These are phyloP conservation scores for Ceratocystis eucalypticola DNA, from an alignment of 2,329 filamentous ascomycete genomes.

Conservation along the genomic window DNA sequence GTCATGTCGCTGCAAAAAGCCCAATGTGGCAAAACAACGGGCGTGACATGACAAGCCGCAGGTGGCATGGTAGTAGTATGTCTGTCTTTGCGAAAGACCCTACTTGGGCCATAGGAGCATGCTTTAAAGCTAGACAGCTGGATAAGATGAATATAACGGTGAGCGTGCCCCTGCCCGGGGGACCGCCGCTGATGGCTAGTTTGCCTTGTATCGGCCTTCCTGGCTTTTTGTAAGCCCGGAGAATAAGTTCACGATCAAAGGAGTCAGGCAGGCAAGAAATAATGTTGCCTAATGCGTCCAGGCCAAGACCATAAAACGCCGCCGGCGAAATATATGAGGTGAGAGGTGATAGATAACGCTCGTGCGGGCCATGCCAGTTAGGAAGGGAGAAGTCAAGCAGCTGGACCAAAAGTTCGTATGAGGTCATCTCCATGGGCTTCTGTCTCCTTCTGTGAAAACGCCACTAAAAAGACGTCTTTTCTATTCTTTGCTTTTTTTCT, in stretches of 20 bases:
- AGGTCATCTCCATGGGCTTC: background rate
- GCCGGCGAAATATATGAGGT: background rate
- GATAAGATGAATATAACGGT: background rate
- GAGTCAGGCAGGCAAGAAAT: background rate
- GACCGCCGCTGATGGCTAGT: background rate
- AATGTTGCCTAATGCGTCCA: background rate
- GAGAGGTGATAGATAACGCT: background rate
- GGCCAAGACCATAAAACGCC: background rate
- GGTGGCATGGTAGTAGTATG: background rate
- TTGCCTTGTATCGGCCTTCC: background rate
- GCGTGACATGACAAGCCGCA: background rate
- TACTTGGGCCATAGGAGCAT: background rate
- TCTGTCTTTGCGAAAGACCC: background rate
- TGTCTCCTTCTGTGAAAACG: background rate
- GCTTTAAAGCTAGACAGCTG: background rate
- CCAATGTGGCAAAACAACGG: conserved; percentile 14
- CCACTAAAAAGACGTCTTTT: background rate
- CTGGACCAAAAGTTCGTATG: background rate
- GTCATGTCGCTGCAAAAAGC: conserved; percentile 10
- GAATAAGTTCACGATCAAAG: background rate
- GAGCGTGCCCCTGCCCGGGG: background rate
- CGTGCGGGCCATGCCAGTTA: background rate
- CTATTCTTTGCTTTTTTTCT: background rate
- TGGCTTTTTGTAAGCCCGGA: background rate
- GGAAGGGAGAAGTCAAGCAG: background rate